Evolutionary conservation across 2,329 filamentous ascomycete genomes (phyloP).

Genomic region (Hortaea werneckii): DNA sequence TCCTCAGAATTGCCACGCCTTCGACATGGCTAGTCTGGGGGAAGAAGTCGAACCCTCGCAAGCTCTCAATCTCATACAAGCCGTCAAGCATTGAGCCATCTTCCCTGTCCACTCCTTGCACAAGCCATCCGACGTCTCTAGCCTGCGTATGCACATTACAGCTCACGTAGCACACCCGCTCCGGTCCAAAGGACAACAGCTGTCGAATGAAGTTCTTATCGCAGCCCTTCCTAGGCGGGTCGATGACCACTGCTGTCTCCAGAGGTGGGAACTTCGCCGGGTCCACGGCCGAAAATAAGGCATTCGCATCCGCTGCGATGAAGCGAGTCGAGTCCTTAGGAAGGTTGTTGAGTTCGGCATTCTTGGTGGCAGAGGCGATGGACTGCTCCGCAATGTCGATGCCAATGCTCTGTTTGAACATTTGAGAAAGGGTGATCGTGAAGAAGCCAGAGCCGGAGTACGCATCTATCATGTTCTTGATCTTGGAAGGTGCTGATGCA

Average conservation of each 20-base stretch:
- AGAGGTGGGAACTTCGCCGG: conserved; percentile 53
- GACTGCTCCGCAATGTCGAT: conserved; percentile 79
- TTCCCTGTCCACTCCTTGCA: conserved; percentile 48
- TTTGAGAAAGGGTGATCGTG: conserved; percentile 78
- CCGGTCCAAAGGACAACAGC: conserved; percentile 65
- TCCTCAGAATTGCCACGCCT: conserved; percentile 49
- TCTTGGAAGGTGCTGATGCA: conserved; percentile 26
- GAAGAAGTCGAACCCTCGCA: conserved; percentile 94
- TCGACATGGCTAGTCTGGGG: conserved; percentile 69
- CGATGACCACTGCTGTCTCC: conserved; percentile 86
- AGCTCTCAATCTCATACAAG: conserved; percentile 74
- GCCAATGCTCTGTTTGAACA: conserved; percentile 71
- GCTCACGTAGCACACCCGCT: conserved; percentile 81
- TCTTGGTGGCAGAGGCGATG: conserved; percentile 67
- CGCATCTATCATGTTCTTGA: conserved; percentile 89
- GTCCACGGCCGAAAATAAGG: conserved; percentile 65
- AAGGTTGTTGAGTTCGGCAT: conserved; percentile 69
- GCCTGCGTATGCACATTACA: conserved; percentile 98
- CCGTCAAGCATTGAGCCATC: conserved; percentile 25
- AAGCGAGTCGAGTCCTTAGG: conserved; percentile 61
- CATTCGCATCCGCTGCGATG: conserved; percentile 75
- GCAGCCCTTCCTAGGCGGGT: conserved; percentile 93
- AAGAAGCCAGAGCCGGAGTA: conserved; percentile 97
- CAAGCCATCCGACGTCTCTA: conserved; percentile 78
- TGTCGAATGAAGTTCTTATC: conserved; percentile 76